Conservation (phyloP, 345 rosid genomes). For the Carallia brachiata region DNA sequence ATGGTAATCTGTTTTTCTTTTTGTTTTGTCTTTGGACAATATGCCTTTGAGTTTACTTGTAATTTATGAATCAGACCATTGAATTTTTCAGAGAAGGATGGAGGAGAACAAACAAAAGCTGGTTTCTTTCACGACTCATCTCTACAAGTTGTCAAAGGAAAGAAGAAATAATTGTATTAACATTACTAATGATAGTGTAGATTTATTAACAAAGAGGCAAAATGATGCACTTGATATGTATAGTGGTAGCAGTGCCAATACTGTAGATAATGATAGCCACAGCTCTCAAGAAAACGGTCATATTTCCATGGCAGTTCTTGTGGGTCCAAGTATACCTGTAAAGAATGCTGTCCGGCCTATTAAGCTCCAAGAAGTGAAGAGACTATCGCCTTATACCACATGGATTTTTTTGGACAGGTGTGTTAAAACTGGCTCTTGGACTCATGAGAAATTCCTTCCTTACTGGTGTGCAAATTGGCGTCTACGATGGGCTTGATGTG, state of each 20-base stretch:
- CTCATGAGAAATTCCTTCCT: not conserved
- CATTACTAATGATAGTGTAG: slow-evolving; percentile 31
- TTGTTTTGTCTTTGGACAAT: not conserved
- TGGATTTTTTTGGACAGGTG: slow-evolving; percentile 97
- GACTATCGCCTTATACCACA: slow-evolving; percentile 89
- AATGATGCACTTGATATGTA: slow-evolving; percentile 62
- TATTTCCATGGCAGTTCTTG: slow-evolving; percentile 54
- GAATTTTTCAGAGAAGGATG: slow-evolving; percentile 58
- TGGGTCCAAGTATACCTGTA: slow-evolving; percentile 74
- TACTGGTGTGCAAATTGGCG: no score
- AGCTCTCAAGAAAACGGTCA: slow-evolving; percentile 56
- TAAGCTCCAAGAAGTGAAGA: slow-evolving; percentile 74
- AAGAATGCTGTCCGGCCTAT: slow-evolving; percentile 72
- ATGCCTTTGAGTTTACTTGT: slow-evolving; percentile 12
- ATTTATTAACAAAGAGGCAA: slow-evolving; percentile 78
- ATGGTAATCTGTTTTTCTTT: not conserved
- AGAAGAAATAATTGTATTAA: slow-evolving; percentile 44
- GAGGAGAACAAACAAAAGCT: slow-evolving; percentile 68
- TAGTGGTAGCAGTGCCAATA: slow-evolving; percentile 48
- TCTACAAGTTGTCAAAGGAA: slow-evolving; percentile 50
- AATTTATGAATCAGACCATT: slow-evolving; percentile 1
- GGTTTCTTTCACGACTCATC: slow-evolving; percentile 51
- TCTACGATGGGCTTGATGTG: no score
- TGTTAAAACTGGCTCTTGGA: slow-evolving; percentile 15
- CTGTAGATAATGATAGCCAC: slow-evolving; percentile 52